Evolutionary conservation across 352 stramenopile genomes (phyloP).

Genomic region (Phytophthora agathidicida): DNA sequence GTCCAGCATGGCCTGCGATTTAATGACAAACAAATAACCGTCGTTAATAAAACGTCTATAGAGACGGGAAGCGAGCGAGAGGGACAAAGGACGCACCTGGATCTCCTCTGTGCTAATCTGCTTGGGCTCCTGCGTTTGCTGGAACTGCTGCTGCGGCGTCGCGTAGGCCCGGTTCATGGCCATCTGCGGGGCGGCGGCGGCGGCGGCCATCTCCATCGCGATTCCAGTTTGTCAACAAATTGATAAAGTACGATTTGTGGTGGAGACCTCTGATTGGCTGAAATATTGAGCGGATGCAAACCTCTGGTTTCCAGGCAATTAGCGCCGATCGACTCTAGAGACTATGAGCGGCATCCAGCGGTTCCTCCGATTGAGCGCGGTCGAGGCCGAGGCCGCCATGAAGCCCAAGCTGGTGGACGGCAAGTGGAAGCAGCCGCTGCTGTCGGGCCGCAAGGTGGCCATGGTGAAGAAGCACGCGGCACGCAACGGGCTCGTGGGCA

Average conservation of each 20-base stretch:
- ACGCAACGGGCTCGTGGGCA: slow-evolving; percentile 70
- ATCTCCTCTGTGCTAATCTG: slow-evolving; percentile 85
- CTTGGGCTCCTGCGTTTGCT: slow-evolving; percentile 52
- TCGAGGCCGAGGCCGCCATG: slow-evolving; percentile 79
- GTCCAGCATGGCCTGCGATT: slow-evolving; percentile 77
- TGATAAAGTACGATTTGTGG: slow-evolving; percentile 28
- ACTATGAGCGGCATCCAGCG: slow-evolving; percentile 55
- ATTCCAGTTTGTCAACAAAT: too few relatives aligned
- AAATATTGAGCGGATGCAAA: slow-evolving; percentile 31
- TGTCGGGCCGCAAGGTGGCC: slow-evolving; percentile 81
- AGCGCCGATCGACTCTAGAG: background rate
- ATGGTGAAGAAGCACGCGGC: slow-evolving; percentile 85
- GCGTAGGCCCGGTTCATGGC: slow-evolving; percentile 37
- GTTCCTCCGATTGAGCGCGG: slow-evolving; percentile 76
- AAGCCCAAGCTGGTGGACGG: slow-evolving; percentile 79
- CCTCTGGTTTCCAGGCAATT: slow-evolving; percentile 22
- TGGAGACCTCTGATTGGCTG: slow-evolving; percentile 24
- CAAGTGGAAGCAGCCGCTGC: slow-evolving; percentile 86
- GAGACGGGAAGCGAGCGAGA: background rate
- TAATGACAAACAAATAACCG: background rate
- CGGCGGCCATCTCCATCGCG: slow-evolving; percentile 31
- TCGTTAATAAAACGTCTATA: background rate
- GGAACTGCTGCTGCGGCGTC: slow-evolving; percentile 32
- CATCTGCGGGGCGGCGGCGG: slow-evolving; percentile 30
- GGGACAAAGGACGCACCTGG: slow-evolving; percentile 55